Evolutionary conservation across 1,284 basidiomycete genomes (phyloP).

Genomic region (Trichosporon asahii): DNA sequence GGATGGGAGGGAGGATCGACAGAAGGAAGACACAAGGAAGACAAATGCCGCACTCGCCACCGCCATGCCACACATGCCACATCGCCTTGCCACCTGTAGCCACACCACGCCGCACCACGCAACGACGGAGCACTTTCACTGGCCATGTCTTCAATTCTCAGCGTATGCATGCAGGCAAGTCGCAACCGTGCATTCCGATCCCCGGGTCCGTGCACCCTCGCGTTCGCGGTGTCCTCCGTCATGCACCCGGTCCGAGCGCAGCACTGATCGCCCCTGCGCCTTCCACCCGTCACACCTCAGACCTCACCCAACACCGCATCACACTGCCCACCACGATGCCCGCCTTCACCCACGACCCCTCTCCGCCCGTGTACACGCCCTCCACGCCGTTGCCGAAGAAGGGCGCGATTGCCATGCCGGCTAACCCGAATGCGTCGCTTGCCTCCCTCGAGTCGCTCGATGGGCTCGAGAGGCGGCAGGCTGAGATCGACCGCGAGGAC

Average conservation of each 20-base stretch:
- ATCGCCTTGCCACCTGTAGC: no score
- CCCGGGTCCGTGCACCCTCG: background rate
- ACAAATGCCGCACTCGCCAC: no score
- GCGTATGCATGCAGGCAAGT: background rate
- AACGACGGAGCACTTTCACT: no score
- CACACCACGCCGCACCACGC: no score
- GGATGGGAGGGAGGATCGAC: no score
- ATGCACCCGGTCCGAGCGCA: background rate
- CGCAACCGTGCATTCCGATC: background rate
- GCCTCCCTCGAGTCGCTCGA: background rate
- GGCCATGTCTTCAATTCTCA: background rate
- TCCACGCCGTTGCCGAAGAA: background rate
- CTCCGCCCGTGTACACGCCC: background rate
- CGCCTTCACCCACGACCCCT: background rate
- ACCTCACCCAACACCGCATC: background rate
- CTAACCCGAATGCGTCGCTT: background rate
- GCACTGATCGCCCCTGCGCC: background rate
- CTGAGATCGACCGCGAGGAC: background rate
- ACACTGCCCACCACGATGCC: background rate
- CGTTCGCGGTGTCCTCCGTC: background rate
- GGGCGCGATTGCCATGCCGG: background rate
- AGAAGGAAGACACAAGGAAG: no score
- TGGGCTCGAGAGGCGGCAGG: background rate
- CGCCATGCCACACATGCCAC: no score
- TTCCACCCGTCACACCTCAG: background rate